Base-by-base conservation (phyloP, 2,329 filamentous ascomycete species). In the Apiospora phragmitis region DNA sequence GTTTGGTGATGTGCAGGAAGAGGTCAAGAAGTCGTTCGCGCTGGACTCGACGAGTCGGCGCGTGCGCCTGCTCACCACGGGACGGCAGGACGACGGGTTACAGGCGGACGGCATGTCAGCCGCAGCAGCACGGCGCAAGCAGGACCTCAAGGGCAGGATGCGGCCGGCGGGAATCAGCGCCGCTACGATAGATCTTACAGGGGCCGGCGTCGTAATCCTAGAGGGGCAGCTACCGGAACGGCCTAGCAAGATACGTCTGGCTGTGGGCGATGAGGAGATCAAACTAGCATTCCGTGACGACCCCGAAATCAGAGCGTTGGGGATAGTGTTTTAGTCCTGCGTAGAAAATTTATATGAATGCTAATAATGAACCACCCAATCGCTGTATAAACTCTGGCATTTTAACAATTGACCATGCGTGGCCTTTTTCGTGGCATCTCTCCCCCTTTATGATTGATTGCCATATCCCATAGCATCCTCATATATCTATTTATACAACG, bases 231-330 rank as follows among this genome's bases (percentile, higher is more conserved):
- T 91, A 74, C 92, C 94, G 0, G 95, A 98, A 79, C 87, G 96
- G 59, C 94, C 94, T 29, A 95, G 94, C 70, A 95, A 97, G 80
- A 89, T 99, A 51, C 88, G 95, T 70, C 85, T 99, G 70, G 91
- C 93, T 29, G 91, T 98, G 74, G 93, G 93, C 16, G 94, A 97
- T 72, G 95, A 98, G 77, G 95, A 99, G 82, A 90, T 99, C 38
- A 92, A 92, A 79, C 88, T 94, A 79, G 96, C 95, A 41, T 90
- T 98, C 75, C 90, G 92, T 71, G 95, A 97, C 74, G 96, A 99
- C 83, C 89, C 89, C 9, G 94, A 98, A 78, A 91, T 97, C 70
- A 94, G 91, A 81, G 91, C 92, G 49, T 85, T 97, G 77, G 93
- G 94, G 41, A 88, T 95, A 73, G 75, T 77, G 70, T 78, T 81